Base-by-base conservation (phyloP, 495 filamentous ascomycete genomes). In the Trichoderma virens region DNA sequence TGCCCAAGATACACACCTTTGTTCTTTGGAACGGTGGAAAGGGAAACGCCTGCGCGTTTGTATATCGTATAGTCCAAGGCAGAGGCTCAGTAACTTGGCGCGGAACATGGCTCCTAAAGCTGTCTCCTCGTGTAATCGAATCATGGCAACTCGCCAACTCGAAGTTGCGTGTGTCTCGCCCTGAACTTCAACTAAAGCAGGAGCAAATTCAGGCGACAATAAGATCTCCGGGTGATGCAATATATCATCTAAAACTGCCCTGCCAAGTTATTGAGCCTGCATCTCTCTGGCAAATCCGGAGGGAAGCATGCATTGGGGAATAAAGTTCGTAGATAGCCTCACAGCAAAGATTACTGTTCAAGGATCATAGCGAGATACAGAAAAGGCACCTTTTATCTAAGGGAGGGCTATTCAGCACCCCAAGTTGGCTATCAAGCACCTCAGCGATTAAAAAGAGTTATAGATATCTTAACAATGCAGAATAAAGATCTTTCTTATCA, bases 11-110 rank as follows among this genome's bases (percentile, higher is more conserved):
- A 62, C 66, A 67, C 47, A 68, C 62, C 63, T 66, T 74, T 66
- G 70, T 64, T 20, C 62, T 73, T 65, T 74, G 72, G 71, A 68
- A 74, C 62, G 72, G 70, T 43, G 41, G 39, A 43, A 66, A 64
- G 61, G 69, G 67, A 35, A 62, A 70, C 31, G 71, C 72, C n/a
- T 69, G 69, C 66, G 69, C 69, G 31, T 74, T 74, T 65, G 67
- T 69, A 62, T 72, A 72, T 65, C 67, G 68, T 41, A 61, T 43
- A 59, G 67, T 67, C 59, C 8, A 61, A 27, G 38, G 39, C 51
- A 34, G 62, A 65, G 65, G 66, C 39, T 65, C 62, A 39, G 64
- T 71, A 45, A 70, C 65, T 61, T 74, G 72, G 72, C 67, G 69
- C 59, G 62, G 70, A 65, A 72, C 67, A 51, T 71, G 70, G 72